Conservation (phyloP, 2,329 filamentous ascomycete species). For the Cladosporium sp. region DNA sequence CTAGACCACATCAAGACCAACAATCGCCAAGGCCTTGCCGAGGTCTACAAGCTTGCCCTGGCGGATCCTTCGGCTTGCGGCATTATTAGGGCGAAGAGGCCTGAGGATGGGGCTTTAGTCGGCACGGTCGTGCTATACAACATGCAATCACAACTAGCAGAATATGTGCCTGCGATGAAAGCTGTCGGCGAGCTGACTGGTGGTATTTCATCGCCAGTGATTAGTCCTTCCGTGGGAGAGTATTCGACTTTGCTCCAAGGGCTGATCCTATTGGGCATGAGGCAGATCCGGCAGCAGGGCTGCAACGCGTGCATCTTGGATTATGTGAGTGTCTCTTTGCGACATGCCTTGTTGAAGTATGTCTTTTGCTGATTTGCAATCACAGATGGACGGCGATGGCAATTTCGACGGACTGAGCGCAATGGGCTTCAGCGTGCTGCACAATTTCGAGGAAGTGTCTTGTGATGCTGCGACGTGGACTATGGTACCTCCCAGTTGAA, state of each 20-base stretch:
- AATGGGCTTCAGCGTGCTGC: constrained; percentile 76
- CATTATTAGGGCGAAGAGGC: constrained; percentile 75
- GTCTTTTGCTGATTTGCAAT: constrained; percentile 12
- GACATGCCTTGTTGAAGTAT: neutral
- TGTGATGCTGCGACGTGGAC: constrained; percentile 61
- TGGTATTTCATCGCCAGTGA: constrained; percentile 76
- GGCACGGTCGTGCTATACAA: constrained; percentile 79
- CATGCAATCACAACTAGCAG: constrained; percentile 62
- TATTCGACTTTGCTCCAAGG: constrained; percentile 73
- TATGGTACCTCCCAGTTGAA: constrained; percentile 26
- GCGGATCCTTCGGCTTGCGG: constrained; percentile 68
- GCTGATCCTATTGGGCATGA: constrained; percentile 72
- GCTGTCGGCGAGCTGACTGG: constrained; percentile 59
- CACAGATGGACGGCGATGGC: constrained; percentile 66
- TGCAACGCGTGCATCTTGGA: constrained; percentile 70
- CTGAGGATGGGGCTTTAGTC: constrained; percentile 62
- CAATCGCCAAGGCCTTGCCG: constrained; percentile 71
- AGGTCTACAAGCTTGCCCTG: constrained; percentile 74
- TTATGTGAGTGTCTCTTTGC: constrained; percentile 58
- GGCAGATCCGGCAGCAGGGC: constrained; percentile 76
- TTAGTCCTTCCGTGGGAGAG: constrained; percentile 62
- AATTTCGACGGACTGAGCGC: constrained; percentile 67
- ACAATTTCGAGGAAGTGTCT: constrained; percentile 78
- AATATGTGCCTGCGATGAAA: constrained; percentile 65
- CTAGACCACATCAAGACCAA: constrained; percentile 70